A percentile compares a stretch with the other conserved stretches of the same genome.
These are phyloP conservation scores for Luffa aegyptiaca DNA, from an alignment of 306 rosid species.

Conservation along the genomic window DNA sequence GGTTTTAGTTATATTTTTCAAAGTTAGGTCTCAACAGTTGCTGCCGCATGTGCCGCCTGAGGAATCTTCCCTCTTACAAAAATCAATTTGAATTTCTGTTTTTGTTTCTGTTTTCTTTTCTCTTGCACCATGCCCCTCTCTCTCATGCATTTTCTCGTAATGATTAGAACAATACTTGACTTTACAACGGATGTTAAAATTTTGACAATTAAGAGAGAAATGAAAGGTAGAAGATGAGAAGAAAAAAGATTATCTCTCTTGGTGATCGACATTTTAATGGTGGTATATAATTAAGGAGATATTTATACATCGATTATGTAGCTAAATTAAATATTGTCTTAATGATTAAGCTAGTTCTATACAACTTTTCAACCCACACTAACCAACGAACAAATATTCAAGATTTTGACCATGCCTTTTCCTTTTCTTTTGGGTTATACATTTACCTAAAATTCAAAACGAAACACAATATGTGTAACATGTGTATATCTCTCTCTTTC, in stretches of 20 bases:
- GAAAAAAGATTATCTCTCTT: too few relatives aligned
- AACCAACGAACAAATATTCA: background rate
- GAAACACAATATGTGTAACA: background rate
- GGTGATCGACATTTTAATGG: too few relatives aligned
- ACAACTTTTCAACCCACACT: background rate
- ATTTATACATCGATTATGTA: too few relatives aligned
- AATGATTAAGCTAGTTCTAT: background rate
- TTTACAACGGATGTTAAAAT: too few relatives aligned
- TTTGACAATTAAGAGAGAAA: too few relatives aligned
- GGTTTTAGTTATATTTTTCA: background rate
- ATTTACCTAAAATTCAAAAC: background rate
- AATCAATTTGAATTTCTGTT: background rate
- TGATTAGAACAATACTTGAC: background rate
- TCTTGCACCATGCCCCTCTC: background rate
- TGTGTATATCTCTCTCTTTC: background rate
- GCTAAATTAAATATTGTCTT: too few relatives aligned
- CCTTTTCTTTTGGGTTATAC: background rate
- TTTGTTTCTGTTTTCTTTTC: background rate
- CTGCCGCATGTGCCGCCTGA: background rate
- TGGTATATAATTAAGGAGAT: too few relatives aligned
- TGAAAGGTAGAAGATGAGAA: too few relatives aligned
- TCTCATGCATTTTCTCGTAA: background rate
- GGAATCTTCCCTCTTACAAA: background rate
- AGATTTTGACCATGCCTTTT: background rate
- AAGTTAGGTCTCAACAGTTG: background rate